These are phyloP conservation scores for Rachicladosporium sp. DNA, from an alignment of 2,329 filamentous ascomycete species.

Conservation along the genomic window DNA sequence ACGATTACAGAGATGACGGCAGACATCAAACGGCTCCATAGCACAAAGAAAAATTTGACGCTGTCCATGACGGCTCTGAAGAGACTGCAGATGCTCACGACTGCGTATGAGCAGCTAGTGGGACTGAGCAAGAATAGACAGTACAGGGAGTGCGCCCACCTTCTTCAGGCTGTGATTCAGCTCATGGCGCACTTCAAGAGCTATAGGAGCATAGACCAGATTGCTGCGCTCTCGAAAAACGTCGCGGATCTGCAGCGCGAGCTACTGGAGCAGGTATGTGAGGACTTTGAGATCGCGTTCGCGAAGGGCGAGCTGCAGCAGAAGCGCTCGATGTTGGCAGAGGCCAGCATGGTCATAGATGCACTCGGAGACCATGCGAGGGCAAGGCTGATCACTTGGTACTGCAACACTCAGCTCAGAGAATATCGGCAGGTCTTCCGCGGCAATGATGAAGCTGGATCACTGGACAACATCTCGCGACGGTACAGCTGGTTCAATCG, in stretches of 20 bases:
- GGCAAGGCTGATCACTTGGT: constrained; percentile 79
- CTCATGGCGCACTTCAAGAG: constrained; percentile 98
- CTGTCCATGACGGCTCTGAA: constrained; percentile 97
- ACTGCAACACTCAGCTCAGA: constrained; percentile 89
- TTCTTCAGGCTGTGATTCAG: constrained; percentile 90
- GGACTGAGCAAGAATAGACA: constrained; percentile 74
- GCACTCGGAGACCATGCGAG: constrained; percentile 80
- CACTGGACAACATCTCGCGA: constrained; percentile 87
- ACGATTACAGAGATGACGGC: constrained; percentile 98
- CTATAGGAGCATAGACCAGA: constrained; percentile 95
- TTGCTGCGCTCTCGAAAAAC: constrained; percentile 81
- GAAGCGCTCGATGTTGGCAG: constrained; percentile 59
- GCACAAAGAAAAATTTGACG: constrained; percentile 91
- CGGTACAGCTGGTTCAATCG: constrained; percentile 94
- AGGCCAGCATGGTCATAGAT: constrained; percentile 90
- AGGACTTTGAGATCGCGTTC: constrained; percentile 94
- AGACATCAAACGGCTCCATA: constrained; percentile 93
- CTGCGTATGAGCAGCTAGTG: constrained; percentile 91
- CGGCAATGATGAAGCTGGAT: constrained; percentile 92
- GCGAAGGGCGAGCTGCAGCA: constrained; percentile 70
- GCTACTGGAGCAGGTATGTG: constrained; percentile 91
- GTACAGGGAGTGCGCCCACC: constrained; percentile 86
- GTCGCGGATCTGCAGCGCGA: constrained; percentile 89
- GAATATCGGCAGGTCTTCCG: constrained; percentile 94
- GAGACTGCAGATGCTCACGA: constrained; percentile 94